These are phyloP conservation scores for Letharia columbiana DNA, from an alignment of 495 filamentous ascomycete species.

Conservation along the genomic window DNA sequence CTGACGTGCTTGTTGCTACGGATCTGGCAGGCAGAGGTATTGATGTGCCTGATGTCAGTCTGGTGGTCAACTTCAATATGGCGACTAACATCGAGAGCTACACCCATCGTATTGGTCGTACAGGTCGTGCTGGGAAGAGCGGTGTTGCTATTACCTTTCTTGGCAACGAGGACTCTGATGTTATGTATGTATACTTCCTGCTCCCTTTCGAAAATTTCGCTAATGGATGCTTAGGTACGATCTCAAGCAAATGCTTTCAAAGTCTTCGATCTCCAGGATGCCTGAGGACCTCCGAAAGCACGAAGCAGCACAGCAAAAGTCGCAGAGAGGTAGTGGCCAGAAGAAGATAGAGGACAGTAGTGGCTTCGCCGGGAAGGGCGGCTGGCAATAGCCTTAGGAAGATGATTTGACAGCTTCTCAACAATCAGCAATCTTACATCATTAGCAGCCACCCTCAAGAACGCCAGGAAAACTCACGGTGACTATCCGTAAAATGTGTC, in stretches of 20 bases:
- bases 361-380: constrained; percentile 52
- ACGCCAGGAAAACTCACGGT: not conserved
- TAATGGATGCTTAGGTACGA: constrained; percentile 49
- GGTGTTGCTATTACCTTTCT: constrained; percentile 96
- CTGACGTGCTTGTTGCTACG: constrained; percentile 91
- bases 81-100: constrained; percentile 88
- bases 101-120: constrained; percentile 95
- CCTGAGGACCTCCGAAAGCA: constrained; percentile 92
- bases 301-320: constrained; percentile 85
- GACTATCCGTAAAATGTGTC: no score
- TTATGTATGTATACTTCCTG: constrained; percentile 56
- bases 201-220: constrained; percentile 2
- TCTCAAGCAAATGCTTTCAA: constrained; percentile 90
- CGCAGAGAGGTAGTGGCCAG: constrained; percentile 43
- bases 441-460: not conserved
- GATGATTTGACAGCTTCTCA: not conserved
- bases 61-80: constrained; percentile 99
- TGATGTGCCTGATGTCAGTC: constrained; percentile 85
- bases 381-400: constrained; percentile 29
- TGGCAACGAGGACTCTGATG: constrained; percentile 84
- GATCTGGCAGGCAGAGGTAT: constrained; percentile 97
- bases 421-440: not conserved
- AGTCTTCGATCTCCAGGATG: constrained; percentile 80
- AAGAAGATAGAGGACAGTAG: constrained; percentile 58
- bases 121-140: constrained; percentile 94